Percentiles rank a stretch among this genome's conserved stretches.
These are phyloP conservation scores for Hibiscus mutabilis DNA, from an alignment of 345 rosid genomes.

Conservation along the genomic window DNA sequence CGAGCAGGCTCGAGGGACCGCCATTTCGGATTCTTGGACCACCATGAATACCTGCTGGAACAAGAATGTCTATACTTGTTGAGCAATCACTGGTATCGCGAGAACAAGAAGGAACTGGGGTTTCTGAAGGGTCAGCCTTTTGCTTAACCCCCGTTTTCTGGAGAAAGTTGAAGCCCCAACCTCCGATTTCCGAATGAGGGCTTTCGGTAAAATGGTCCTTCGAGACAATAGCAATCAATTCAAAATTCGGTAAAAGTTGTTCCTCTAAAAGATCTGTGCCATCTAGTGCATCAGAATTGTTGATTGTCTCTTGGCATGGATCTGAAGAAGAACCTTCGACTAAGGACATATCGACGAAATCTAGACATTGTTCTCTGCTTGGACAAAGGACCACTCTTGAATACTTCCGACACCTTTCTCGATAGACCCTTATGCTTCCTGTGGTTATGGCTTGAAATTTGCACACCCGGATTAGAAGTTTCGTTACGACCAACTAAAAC, in stretches of 20 bases:
- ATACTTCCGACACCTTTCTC: slow-evolving; percentile 52
- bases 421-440: slow-evolving; percentile 54
- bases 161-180: slow-evolving; percentile 95
- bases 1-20: slow-evolving; percentile 68
- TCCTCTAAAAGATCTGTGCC: slow-evolving; percentile 35
- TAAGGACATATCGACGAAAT: slow-evolving; percentile 39
- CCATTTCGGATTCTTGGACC: slow-evolving; percentile 62
- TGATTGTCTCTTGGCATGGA: slow-evolving; percentile 31
- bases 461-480: slow-evolving; percentile 23
- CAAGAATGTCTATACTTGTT: slow-evolving; percentile 50
- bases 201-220: slow-evolving; percentile 41
- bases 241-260: slow-evolving; percentile 55
- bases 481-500: slow-evolving; percentile 51
- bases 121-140: slow-evolving; percentile 22
- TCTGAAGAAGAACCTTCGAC: slow-evolving; percentile 43
- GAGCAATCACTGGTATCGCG: slow-evolving; percentile 28
- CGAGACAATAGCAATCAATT: slow-evolving; percentile 69
- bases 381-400: slow-evolving; percentile 37
- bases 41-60: slow-evolving; percentile 92
- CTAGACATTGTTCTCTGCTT: slow-evolving; percentile 58
- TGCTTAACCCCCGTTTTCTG: slow-evolving; percentile 33
- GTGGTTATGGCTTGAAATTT: slow-evolving; percentile 23
- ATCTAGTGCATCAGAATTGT: slow-evolving; percentile 27
- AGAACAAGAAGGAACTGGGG: slow-evolving; percentile 18
- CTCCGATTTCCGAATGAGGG: slow-evolving; percentile 42